Percentiles rank a stretch among this genome's conserved stretches.
These are phyloP conservation scores for Trichoderma asperellum DNA, from an alignment of 2,329 filamentous ascomycete genomes.

Conservation along the genomic window DNA sequence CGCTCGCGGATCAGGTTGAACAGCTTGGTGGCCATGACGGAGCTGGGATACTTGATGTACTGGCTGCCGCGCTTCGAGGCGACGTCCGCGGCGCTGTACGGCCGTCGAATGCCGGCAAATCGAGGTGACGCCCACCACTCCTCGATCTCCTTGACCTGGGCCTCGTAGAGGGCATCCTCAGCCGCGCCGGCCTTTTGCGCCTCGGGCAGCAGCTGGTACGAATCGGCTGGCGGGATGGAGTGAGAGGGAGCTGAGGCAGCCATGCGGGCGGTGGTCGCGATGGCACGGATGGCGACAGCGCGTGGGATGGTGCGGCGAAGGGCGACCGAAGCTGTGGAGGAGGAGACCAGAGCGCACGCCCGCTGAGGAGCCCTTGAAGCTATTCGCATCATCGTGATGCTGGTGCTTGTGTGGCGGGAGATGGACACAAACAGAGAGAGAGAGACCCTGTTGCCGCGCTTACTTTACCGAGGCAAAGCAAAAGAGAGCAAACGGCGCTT, in stretches of 20 bases:
- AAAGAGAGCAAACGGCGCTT: too few relatives aligned
- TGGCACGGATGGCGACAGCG: conserved; percentile 36
- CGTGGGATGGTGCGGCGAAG: conserved; percentile 30
- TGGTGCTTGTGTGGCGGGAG: not conserved
- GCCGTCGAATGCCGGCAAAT: conserved; percentile 86
- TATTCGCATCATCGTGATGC: conserved; percentile 40
- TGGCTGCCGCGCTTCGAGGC: conserved; percentile 91
- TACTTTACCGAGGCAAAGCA: too few relatives aligned
- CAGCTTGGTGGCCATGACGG: conserved; percentile 90
- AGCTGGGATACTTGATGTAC: conserved; percentile 87
- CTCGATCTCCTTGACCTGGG: conserved; percentile 82
- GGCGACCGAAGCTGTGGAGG: conserved; percentile 28
- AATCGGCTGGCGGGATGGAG: conserved; percentile 61
- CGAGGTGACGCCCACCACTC: conserved; percentile 88
- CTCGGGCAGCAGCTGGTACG: conserved; percentile 84
- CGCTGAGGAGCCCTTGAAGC: conserved; percentile 40
- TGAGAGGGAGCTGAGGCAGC: conserved; percentile 32
- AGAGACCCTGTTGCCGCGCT: not conserved
- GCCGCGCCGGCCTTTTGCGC: conserved; percentile 74
- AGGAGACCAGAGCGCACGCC: conserved; percentile 33
- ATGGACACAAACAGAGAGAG: too few relatives aligned
- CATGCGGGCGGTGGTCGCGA: conserved; percentile 42
- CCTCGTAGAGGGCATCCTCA: conserved; percentile 83
- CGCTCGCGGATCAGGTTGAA: conserved; percentile 86
- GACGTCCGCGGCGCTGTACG: conserved; percentile 87